phyloP scores from a whole-genome alignment of 768 basidiomycete species.

The Panus rudis region DNA sequence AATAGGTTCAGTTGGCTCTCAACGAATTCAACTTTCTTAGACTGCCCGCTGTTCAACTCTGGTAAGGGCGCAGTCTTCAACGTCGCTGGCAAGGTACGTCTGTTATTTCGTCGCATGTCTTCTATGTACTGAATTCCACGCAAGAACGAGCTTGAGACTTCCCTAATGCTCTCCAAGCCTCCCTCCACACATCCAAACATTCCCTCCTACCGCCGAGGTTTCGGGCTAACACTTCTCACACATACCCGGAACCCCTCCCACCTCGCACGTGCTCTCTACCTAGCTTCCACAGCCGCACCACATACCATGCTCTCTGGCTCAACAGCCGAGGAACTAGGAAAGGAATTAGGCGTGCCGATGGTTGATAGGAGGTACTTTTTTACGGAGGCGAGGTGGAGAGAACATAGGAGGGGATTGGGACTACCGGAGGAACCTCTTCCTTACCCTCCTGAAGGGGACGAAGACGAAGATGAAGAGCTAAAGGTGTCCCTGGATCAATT shows the following conservation, averaged over 20 bases:
- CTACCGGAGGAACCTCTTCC: slow-evolving; percentile 62
- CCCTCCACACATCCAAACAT: slow-evolving; percentile 59
- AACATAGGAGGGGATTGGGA: slow-evolving; percentile 68
- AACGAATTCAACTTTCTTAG: too few species aligned
- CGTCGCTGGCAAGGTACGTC: slow-evolving; percentile 62
- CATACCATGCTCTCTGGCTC: slow-evolving; percentile 68
- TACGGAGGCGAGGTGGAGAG: slow-evolving; percentile 67
- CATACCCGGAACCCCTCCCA: slow-evolving; percentile 67
- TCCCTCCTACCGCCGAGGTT: slow-evolving; percentile 51
- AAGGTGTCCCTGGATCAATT: slow-evolving; percentile 41
- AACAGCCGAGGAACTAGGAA: slow-evolving; percentile 56
- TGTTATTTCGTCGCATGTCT: not conserved
- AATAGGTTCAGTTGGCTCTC: too few species aligned
- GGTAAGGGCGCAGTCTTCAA: slow-evolving; percentile 84
- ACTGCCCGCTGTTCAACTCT: slow-evolving; percentile 72
- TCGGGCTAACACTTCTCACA: slow-evolving; percentile 59
- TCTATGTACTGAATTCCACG: slow-evolving; percentile 1
- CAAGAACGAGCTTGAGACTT: slow-evolving; percentile 78
- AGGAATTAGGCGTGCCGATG: slow-evolving; percentile 43
- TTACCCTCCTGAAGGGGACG: slow-evolving; percentile 14
- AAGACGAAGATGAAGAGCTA: slow-evolving; percentile 14
- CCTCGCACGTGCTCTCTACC: slow-evolving; percentile 63
- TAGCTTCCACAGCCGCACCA: slow-evolving; percentile 51
- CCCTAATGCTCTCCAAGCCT: slow-evolving; percentile 75
- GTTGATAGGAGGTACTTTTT: slow-evolving; percentile 77